Evolutionary conservation across 1,284 basidiomycete species (phyloP).

Genomic region (Microbotryum silenes-acaulis): DNA sequence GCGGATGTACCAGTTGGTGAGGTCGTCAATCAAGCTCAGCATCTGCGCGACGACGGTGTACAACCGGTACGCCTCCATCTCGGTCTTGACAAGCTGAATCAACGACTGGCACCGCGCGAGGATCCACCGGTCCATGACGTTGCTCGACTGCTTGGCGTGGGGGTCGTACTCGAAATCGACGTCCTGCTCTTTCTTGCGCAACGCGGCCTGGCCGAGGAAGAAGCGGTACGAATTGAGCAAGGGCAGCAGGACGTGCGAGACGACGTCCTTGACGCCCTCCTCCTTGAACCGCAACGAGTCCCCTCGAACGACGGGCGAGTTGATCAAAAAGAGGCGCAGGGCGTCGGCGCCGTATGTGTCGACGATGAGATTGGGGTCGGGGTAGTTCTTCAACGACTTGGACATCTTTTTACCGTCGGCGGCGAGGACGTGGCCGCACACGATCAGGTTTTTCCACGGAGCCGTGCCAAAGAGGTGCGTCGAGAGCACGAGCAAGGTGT

Average conservation of each 20-base stretch:
- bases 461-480: slow-evolving; percentile 89
- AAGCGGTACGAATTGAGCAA: slow-evolving; percentile 99
- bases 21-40: slow-evolving; percentile 84
- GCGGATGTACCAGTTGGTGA: slow-evolving; percentile 99
- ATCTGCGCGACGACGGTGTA: slow-evolving; percentile 96
- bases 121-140: slow-evolving; percentile 99
- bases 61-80: slow-evolving; percentile 92
- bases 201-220: slow-evolving; percentile 89
- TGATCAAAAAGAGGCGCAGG: slow-evolving; percentile 95
- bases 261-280: slow-evolving; percentile 92
- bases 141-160: slow-evolving; percentile 72
- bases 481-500: slow-evolving; percentile 89
- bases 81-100: slow-evolving; percentile 80
- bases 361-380: slow-evolving; percentile 90
- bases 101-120: slow-evolving; percentile 93
- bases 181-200: slow-evolving; percentile 75
- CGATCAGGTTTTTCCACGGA: slow-evolving; percentile 98
- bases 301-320: slow-evolving; percentile 95
- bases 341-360: slow-evolving; percentile 93
- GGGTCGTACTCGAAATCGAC: slow-evolving; percentile 80
- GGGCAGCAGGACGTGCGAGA: slow-evolving; percentile 90
- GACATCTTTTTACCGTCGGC: slow-evolving; percentile 99
- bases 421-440: slow-evolving; percentile 90
- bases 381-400: slow-evolving; percentile 95
- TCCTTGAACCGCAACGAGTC: slow-evolving; percentile 98